These are phyloP conservation scores for Mercurialis annua DNA, from an alignment of 345 rosid species.

Conservation along the genomic window DNA sequence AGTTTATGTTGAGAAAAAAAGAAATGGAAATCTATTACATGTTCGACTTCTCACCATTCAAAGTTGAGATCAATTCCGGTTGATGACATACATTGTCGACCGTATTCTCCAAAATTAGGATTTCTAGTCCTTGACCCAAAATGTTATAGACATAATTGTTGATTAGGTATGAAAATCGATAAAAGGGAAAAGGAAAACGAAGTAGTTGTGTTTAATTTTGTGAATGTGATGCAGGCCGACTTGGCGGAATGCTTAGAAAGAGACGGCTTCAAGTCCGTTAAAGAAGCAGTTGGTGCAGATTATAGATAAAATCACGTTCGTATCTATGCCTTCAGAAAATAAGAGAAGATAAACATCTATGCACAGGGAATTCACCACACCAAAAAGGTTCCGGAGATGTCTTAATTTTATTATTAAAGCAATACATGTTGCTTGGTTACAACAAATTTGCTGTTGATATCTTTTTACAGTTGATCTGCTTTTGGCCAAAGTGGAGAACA, in stretches of 20 bases:
- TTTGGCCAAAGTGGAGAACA: too few relatives aligned
- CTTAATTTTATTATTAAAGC: not conserved
- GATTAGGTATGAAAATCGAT: too few relatives aligned
- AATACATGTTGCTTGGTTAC: not conserved
- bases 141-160: too few relatives aligned
- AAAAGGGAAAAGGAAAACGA: too few relatives aligned
- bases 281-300: conserved; percentile 91
- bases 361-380: not conserved
- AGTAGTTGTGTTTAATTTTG: not conserved
- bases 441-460: not conserved
- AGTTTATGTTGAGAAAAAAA: not conserved
- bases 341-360: not conserved
- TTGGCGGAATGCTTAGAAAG: conserved; percentile 76
- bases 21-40: too few relatives aligned
- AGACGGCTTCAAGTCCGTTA: conserved; percentile 81
- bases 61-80: too few relatives aligned
- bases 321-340: not conserved
- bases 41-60: too few relatives aligned
- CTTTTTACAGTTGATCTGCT: too few relatives aligned
- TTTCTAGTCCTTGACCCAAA: too few relatives aligned
- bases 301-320: conserved; percentile 41
- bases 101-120: too few relatives aligned
- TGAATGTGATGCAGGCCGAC: conserved; percentile 54
- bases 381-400: not conserved
- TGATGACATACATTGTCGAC: too few relatives aligned